These are phyloP conservation scores for Fagus crenata DNA, from an alignment of 306 rosid species.

Conservation along the genomic window DNA sequence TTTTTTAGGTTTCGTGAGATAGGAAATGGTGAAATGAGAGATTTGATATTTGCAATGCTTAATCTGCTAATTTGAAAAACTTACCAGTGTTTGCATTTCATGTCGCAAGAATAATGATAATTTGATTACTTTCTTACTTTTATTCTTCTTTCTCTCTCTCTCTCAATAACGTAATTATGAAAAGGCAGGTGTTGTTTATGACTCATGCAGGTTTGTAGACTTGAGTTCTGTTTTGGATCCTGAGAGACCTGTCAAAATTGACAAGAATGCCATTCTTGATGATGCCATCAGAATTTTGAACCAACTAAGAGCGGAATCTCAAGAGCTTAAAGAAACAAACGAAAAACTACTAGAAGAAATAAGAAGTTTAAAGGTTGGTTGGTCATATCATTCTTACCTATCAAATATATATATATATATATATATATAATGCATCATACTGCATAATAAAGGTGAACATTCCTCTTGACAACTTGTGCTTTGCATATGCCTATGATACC, in stretches of 20 bases:
- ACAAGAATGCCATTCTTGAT: constrained; percentile 78
- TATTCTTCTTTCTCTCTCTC: neutral
- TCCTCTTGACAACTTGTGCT: neutral
- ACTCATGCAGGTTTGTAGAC: constrained; percentile 61
- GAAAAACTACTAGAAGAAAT: constrained; percentile 74
- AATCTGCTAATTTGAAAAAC: neutral
- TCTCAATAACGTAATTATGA: neutral
- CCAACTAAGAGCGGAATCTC: constrained; percentile 71
- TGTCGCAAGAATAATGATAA: neutral
- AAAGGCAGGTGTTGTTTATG: constrained; percentile 19
- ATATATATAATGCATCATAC: constrained; percentile 8
- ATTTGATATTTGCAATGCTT: constrained; percentile 14
- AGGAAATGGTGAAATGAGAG: neutral
- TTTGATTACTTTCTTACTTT: neutral
- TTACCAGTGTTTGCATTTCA: neutral
- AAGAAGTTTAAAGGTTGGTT: constrained; percentile 72
- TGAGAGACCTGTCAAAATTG: constrained; percentile 66
- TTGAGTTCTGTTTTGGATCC: constrained; percentile 83
- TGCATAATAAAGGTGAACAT: neutral
- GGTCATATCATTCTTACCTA: neutral
- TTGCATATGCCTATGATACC: neutral
- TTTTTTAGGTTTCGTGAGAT: constrained; percentile 14
- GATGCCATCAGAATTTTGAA: constrained; percentile 79
- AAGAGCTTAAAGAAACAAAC: constrained; percentile 73
- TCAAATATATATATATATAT: too few species aligned